phyloP scores from a whole-genome alignment of 164 flowering plant genomes.

The Santalum album region DNA sequence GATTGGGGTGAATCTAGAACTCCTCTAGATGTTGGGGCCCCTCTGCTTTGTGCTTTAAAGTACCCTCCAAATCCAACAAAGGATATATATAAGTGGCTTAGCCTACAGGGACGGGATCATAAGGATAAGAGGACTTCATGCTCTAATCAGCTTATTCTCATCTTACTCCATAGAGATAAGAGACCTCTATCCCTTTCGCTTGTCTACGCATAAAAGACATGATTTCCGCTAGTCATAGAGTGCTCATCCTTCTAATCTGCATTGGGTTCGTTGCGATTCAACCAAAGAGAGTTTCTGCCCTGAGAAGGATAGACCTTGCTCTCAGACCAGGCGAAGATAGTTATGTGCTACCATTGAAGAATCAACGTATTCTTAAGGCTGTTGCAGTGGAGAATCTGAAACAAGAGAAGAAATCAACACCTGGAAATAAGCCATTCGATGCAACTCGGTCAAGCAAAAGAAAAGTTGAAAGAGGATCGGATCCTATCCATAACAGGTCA shows the following conservation, averaged over 20 bases:
- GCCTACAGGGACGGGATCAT: constrained; percentile 38
- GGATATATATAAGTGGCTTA: constrained; percentile 26
- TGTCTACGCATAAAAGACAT: constrained; percentile 12
- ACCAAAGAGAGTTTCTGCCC: constrained; percentile 24
- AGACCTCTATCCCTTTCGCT: constrained; percentile 10
- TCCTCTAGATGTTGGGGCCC: constrained; percentile 23
- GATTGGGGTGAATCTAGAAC: constrained; percentile 23
- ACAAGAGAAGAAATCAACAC: constrained; percentile 16
- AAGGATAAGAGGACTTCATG: constrained; percentile 20
- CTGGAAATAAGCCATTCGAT: constrained; percentile 21
- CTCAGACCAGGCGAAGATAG: constrained; percentile 11
- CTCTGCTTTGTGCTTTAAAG: constrained; percentile 21
- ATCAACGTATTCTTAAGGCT: constrained; percentile 27
- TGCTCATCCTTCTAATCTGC: constrained; percentile 29
- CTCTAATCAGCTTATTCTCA: constrained; percentile 16
- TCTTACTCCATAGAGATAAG: constrained; percentile 9
- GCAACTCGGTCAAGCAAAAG: constrained; percentile 52
- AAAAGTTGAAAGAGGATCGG: constrained; percentile 47
- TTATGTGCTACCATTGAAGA: not conserved
- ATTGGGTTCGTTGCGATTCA: constrained; percentile 25
- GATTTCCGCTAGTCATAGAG: constrained; percentile 20
- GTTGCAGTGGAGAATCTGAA: constrained; percentile 16
- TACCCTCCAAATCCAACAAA: constrained; percentile 17
- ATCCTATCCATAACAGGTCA: constrained; percentile 61
- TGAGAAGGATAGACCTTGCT: constrained; percentile 18